These are phyloP conservation scores for Gleditsia sinensis DNA, from an alignment of 306 rosid species.

Conservation along the genomic window DNA sequence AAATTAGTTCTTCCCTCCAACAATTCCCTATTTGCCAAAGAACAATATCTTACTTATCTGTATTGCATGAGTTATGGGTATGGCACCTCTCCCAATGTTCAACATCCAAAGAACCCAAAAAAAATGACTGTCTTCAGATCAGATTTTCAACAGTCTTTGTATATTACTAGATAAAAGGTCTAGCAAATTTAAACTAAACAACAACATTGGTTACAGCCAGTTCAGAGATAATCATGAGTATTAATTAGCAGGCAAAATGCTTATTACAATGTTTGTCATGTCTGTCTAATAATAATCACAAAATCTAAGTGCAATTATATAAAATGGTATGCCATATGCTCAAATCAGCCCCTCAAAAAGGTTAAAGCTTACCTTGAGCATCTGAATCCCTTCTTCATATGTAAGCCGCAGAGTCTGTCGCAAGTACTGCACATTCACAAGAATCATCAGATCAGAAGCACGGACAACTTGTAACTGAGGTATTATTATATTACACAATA, in stretches of 20 bases:
- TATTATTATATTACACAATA: not conserved
- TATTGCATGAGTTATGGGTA: not conserved
- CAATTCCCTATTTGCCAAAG: not conserved
- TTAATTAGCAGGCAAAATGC: no score
- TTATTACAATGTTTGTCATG: no score
- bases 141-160: no score
- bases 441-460: constrained; percentile 37
- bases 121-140: no score
- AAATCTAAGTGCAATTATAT: no score
- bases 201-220: no score
- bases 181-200: no score
- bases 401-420: constrained; percentile 74
- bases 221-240: no score
- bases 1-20: not conserved
- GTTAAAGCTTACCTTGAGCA: constrained; percentile 69
- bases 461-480: not conserved
- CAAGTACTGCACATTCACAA: constrained; percentile 64
- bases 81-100: not conserved
- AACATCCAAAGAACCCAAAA: not conserved
- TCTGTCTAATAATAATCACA: no score
- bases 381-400: constrained; percentile 86
- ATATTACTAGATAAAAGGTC: no score
- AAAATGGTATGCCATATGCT: no score
- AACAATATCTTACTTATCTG: not conserved
- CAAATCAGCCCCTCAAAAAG: no score